A percentile compares a stretch with the other conserved stretches of the same genome.
Conservation (phyloP, 2,329 filamentous ascomycete genomes). For the Geosmithia morbida region DNA sequence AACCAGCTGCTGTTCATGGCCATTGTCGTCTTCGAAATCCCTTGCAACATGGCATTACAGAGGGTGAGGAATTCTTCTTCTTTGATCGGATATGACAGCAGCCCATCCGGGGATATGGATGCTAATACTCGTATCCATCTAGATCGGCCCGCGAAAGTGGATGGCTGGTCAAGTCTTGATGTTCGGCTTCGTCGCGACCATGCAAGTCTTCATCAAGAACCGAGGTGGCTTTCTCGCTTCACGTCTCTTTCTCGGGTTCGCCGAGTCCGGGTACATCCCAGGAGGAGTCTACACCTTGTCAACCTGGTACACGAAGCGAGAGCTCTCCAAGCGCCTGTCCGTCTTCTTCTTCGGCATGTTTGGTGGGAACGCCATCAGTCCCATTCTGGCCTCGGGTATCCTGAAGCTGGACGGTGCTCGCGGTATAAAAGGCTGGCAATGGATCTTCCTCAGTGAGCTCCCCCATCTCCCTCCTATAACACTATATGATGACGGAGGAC, state of each 20-base stretch:
- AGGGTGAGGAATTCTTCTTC: background rate
- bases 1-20: constrained; percentile 29
- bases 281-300: constrained; percentile 34
- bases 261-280: constrained; percentile 40
- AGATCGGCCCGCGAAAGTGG: constrained; percentile 29
- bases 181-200: constrained; percentile 36
- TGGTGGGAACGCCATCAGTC: constrained; percentile 23
- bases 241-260: constrained; percentile 35
- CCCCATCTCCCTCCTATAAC: background rate
- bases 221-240: constrained; percentile 32
- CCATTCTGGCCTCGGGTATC: constrained; percentile 28
- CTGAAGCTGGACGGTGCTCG: constrained; percentile 32
- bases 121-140: constrained; percentile 5
- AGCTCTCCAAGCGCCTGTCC: constrained; percentile 36
- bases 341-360: constrained; percentile 43
- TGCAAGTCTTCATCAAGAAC: constrained; percentile 35
- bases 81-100: background rate
- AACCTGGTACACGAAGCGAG: constrained; percentile 37
- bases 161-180: constrained; percentile 36
- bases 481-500: background rate
- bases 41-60: constrained; percentile 10
- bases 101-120: constrained; percentile 14
- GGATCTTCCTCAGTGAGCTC: constrained; percentile 33
- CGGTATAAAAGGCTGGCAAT: constrained; percentile 37
- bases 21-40: constrained; percentile 28